Evolutionary conservation across 2,329 filamentous ascomycete genomes (phyloP).

Genomic region (Cercospora berteroae): DNA sequence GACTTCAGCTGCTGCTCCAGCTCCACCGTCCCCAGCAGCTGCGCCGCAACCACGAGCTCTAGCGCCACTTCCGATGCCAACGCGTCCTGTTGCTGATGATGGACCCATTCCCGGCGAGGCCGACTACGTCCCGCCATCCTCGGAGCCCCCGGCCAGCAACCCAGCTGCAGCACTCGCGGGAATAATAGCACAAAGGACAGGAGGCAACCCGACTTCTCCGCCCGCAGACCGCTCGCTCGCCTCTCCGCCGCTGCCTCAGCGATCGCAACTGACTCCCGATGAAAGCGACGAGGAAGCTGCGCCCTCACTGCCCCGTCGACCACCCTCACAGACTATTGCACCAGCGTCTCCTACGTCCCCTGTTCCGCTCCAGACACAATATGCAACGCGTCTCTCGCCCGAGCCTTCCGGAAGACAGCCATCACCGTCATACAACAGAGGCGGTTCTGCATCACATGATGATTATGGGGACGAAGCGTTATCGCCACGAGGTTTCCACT

Average conservation of each 20-base stretch:
- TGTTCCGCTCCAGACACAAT: constrained; percentile 42
- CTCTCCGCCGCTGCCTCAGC: constrained; percentile 53
- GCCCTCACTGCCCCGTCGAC: constrained; percentile 63
- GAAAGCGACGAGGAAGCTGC: constrained; percentile 65
- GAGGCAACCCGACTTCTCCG: constrained; percentile 32
- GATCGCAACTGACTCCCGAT: constrained; percentile 62
- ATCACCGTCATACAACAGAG: constrained; percentile 57
- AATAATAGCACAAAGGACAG: constrained; percentile 51
- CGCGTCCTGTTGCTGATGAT: constrained; percentile 39
- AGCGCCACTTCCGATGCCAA: constrained; percentile 41
- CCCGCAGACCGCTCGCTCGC: constrained; percentile 38
- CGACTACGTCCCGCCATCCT: constrained; percentile 45
- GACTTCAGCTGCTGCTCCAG: constrained; percentile 42
- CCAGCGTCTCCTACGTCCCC: constrained; percentile 47
- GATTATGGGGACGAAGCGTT: constrained; percentile 45
- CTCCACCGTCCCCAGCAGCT: constrained; percentile 39
- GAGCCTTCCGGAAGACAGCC: constrained; percentile 45
- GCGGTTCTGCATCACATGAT: constrained; percentile 38
- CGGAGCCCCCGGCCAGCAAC: constrained; percentile 43
- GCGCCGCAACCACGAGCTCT: constrained; percentile 40
- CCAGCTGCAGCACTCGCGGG: constrained; percentile 60
- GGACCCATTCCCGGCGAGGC: constrained; percentile 42
- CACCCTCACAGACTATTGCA: constrained; percentile 46
- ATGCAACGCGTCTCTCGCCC: constrained; percentile 41
- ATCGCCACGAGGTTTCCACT: constrained; percentile 78